Evolutionary conservation across 1,284 basidiomycete genomes (phyloP).

Genomic region (Marasmius fiardii): DNA sequence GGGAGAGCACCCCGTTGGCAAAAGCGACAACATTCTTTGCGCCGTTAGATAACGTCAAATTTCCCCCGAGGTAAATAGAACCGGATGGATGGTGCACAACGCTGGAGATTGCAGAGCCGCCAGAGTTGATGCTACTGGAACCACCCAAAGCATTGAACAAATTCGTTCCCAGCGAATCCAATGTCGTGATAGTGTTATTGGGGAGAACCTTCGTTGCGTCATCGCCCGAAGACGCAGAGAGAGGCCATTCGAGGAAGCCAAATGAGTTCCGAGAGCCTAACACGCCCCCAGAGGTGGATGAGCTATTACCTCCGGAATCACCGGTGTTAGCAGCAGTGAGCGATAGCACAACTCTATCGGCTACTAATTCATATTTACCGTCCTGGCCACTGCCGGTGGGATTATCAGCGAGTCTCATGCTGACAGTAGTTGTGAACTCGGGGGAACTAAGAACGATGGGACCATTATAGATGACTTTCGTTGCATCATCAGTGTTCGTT

Average conservation of each 20-base stretch:
- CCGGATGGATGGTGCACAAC: slow-evolving; percentile 66
- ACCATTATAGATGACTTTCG: slow-evolving; percentile 74
- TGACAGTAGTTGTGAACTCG: slow-evolving; percentile 73
- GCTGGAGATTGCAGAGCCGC: slow-evolving; percentile 43
- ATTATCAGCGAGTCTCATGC: slow-evolving; percentile 60
- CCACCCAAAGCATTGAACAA: slow-evolving; percentile 56
- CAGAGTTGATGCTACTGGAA: slow-evolving; percentile 26
- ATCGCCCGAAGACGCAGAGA: slow-evolving; percentile 34
- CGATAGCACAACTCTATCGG: slow-evolving; percentile 73
- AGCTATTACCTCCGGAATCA: slow-evolving; percentile 28
- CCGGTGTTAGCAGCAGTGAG: slow-evolving; percentile 59
- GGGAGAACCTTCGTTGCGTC: slow-evolving; percentile 60
- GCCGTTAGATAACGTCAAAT: slow-evolving; percentile 64
- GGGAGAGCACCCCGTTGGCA: slow-evolving; percentile 53
- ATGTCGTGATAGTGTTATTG: slow-evolving; percentile 69
- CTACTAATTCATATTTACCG: slow-evolving; percentile 76
- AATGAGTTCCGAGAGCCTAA: slow-evolving; percentile 46
- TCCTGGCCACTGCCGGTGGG: slow-evolving; percentile 59
- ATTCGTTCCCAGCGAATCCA: slow-evolving; percentile 63
- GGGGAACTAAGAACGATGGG: slow-evolving; percentile 73
- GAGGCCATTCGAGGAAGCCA: slow-evolving; percentile 81
- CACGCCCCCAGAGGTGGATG: slow-evolving; percentile 15
- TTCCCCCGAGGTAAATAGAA: slow-evolving; percentile 73
- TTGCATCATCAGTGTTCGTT: slow-evolving; percentile 63
- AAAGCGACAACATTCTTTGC: slow-evolving; percentile 75